Evolutionary conservation across 2,329 filamentous ascomycete species (phyloP).

Genomic region (Thermoascus crustaceus): DNA sequence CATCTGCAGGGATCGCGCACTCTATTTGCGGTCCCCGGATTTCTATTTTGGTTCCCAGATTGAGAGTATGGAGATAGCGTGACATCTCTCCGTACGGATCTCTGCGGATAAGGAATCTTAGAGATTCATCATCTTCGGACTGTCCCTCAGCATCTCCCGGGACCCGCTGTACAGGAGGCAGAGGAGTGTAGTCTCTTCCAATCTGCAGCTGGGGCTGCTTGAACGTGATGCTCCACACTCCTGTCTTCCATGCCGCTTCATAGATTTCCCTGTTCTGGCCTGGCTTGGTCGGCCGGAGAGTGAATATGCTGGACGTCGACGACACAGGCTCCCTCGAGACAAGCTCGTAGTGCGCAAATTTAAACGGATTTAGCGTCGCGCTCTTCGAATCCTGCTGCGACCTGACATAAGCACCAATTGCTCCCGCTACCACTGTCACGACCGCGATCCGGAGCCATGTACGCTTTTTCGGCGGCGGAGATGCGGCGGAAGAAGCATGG

Average conservation of each 20-base stretch:
- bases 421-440: slow-evolving; percentile 28
- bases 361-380: slow-evolving; percentile 25
- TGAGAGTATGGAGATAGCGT: slow-evolving; percentile 62
- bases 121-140: slow-evolving; percentile 24
- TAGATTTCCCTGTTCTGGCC: slow-evolving; percentile 32
- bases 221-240: slow-evolving; percentile 82
- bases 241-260: slow-evolving; percentile 48
- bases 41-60: slow-evolving; percentile 57
- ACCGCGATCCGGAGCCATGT: slow-evolving; percentile 28
- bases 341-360: slow-evolving; percentile 35
- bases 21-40: slow-evolving; percentile 72
- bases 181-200: slow-evolving; percentile 79
- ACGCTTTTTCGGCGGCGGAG: slow-evolving; percentile 16
- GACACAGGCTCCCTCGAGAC: slow-evolving; percentile 37
- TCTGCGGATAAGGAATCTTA: slow-evolving; percentile 71
- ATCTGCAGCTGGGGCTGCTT: slow-evolving; percentile 95
- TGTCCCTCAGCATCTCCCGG: slow-evolving; percentile 4
- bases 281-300: slow-evolving; percentile 28
- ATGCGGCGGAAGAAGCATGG: slow-evolving; percentile 16
- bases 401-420: slow-evolving; percentile 28
- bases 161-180: slow-evolving; percentile 50
- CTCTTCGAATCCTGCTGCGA: slow-evolving; percentile 19
- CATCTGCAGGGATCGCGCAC: slow-evolving; percentile 50
- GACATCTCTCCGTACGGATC: slow-evolving; percentile 79
- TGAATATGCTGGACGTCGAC: slow-evolving; percentile 40